phyloP scores from a whole-genome alignment of 1,284 basidiomycete genomes.

The Microbotryomycetes sp. region DNA sequence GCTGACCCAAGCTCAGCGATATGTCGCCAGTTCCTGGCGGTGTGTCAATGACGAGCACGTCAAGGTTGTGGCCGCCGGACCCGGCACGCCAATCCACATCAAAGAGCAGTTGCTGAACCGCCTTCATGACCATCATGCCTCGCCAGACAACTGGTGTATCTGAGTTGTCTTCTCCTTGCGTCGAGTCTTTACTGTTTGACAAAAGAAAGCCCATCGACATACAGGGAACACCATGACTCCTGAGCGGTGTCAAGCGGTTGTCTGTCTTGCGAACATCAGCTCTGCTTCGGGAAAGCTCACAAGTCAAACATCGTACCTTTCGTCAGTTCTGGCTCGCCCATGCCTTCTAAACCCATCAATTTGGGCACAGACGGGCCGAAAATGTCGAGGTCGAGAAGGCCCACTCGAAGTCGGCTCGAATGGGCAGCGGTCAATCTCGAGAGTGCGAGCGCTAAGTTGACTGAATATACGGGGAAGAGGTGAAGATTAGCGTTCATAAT shows the following conservation, averaged over 20 bases:
- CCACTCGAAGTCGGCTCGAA: constrained; percentile 52
- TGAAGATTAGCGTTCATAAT: background rate
- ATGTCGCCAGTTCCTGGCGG: constrained; percentile 97
- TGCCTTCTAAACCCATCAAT: constrained; percentile 78
- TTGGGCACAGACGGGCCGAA: constrained; percentile 96
- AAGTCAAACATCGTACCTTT: constrained; percentile 44
- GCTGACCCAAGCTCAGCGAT: constrained; percentile 81
- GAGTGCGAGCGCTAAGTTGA: constrained; percentile 74
- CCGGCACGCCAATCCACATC: constrained; percentile 78
- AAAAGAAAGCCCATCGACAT: constrained; percentile 91
- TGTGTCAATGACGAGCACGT: constrained; percentile 90
- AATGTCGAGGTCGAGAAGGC: constrained; percentile 88
- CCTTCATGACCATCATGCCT: constrained; percentile 98
- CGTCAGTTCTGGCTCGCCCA: constrained; percentile 73
- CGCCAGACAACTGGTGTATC: constrained; percentile 88
- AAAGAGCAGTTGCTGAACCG: constrained; percentile 91
- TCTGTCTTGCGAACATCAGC: constrained; percentile 20
- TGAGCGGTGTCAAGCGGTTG: constrained; percentile 66
- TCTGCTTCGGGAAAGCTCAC: background rate
- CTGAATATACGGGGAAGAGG: constrained; percentile 42
- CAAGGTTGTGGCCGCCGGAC: constrained; percentile 50
- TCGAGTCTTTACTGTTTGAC: constrained; percentile 36
- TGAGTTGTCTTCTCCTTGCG: constrained; percentile 39
- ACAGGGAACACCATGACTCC: constrained; percentile 82
- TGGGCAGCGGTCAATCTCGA: constrained; percentile 41